Conservation (phyloP, 2,329 filamentous ascomycete genomes). For the Cercospora sp. region DNA sequence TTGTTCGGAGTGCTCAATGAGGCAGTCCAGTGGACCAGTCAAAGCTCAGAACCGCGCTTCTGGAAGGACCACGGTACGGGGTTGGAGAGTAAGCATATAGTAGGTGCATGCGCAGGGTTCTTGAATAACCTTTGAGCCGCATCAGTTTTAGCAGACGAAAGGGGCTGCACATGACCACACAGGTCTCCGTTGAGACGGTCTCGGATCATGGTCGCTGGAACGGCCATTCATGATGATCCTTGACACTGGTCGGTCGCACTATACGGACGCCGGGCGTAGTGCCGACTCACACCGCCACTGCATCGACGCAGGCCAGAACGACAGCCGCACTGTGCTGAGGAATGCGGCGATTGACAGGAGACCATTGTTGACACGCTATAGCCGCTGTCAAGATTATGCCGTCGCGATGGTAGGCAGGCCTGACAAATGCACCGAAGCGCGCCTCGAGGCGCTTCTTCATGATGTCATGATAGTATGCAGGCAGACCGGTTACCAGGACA, state of each 20-base stretch:
- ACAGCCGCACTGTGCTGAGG: background rate
- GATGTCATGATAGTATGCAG: background rate
- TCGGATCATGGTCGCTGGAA: background rate
- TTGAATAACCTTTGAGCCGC: background rate
- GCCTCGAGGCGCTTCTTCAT: background rate
- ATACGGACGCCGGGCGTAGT: background rate
- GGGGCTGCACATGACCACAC: background rate
- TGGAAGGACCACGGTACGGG: constrained; percentile 12
- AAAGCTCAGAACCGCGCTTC: background rate
- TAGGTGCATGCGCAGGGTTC: background rate
- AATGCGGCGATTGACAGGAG: background rate
- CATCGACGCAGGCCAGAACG: background rate
- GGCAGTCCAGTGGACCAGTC: constrained; percentile 2
- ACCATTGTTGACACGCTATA: background rate
- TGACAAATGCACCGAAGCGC: background rate
- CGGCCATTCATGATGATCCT: background rate
- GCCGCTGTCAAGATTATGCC: background rate
- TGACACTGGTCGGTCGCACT: background rate
- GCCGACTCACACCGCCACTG: background rate
- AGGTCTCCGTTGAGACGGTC: background rate
- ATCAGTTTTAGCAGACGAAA: background rate
- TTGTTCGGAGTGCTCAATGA: background rate
- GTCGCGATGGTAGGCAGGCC: background rate
- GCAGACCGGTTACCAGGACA: background rate
- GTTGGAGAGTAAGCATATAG: background rate